Evolutionary conservation across 2,329 filamentous ascomycete species (phyloP), one percentile per base, ranked within the genome.

Genomic region (Diaporthe vaccinii): DNA sequence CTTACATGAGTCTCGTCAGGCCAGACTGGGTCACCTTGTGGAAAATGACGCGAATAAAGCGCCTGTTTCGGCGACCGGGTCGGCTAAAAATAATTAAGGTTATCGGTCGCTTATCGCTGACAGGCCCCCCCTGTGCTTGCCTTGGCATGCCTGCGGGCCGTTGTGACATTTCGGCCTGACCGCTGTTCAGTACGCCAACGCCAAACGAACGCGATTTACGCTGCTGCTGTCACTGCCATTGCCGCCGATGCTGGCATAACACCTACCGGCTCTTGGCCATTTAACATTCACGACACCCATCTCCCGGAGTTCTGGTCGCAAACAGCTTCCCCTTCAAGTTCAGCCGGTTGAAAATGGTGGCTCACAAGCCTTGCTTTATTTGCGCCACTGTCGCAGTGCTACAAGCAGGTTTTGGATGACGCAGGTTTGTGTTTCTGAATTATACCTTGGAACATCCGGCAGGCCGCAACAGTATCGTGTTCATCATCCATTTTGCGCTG

Each of bases 41-140:
- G 73, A 75, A 76, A 76, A 72, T 76, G 70, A 69, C 59, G 73
- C 75, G 69, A 73, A 65, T 55, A 55, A 36, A 55, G 71, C 59
- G 55, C 74, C 74, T 62, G 41, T 74, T 49, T 74, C 74, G 70
- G 80, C 71, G 69, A 80, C 73, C 28, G 68, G 28, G n/a, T 71
- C 73, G 62, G 73, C 75, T 65, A 71, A 81, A 57, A 51, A 44
- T 73, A 75, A 61, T 67, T 74, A 76, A 76, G 75, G 72, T 76
- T 76, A 76, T 76, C 75, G 22, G 49, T 28, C n/a, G 22, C 59
- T 74, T 76, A 76, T 65, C 75, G 62, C 53, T 36, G 28, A 12
- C 65, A 69, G 34, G 65, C 49, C 17, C 59, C 59, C 59, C 59
- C 59, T 28, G 59, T 12, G 28, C n/a, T 41, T 25, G 10, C 51